phyloP scores from a whole-genome alignment of 345 rosid species.

The Gossypium raimondii region DNA sequence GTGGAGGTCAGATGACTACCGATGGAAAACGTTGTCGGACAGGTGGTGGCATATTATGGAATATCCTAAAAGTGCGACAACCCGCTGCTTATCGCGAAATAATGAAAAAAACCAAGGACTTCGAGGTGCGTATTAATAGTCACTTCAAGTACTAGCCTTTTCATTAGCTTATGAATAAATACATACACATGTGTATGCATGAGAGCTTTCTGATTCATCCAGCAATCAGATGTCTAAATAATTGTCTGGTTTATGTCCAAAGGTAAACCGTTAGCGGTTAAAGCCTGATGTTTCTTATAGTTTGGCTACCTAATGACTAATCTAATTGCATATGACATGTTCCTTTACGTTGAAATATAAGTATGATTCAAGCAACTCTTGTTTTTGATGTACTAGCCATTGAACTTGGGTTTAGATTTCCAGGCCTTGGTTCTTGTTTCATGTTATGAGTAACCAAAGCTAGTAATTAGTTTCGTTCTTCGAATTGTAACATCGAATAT shows the following conservation, averaged over 20 bases:
- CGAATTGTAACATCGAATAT: not conserved
- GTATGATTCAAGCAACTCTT: not conserved
- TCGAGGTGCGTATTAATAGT: slow-evolving; percentile 55
- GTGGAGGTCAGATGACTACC: slow-evolving; percentile 95
- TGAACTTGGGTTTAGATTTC: not conserved
- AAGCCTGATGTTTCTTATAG: not conserved
- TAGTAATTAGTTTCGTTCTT: not conserved
- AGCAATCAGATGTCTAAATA: not conserved
- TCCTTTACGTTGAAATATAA: too few relatives aligned
- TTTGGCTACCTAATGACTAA: not conserved
- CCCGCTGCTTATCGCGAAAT: slow-evolving; percentile 70
- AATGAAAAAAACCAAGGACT: slow-evolving; percentile 77
- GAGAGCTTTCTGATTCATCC: not conserved
- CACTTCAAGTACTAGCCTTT: not conserved
- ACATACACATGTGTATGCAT: not conserved
- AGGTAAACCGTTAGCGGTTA: not conserved
- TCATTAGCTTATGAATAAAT: not conserved
- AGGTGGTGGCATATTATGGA: slow-evolving; percentile 90
- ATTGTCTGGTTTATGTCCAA: not conserved
- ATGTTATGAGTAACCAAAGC: not conserved
- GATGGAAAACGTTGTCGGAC: slow-evolving; percentile 72
- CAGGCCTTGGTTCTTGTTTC: not conserved
- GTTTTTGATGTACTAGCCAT: not conserved
- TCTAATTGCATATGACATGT: too few relatives aligned
- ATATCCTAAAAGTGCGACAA: slow-evolving; percentile 70